These are phyloP conservation scores for Daldinia sp. DNA, from an alignment of 2,329 filamentous ascomycete genomes.

Conservation along the genomic window DNA sequence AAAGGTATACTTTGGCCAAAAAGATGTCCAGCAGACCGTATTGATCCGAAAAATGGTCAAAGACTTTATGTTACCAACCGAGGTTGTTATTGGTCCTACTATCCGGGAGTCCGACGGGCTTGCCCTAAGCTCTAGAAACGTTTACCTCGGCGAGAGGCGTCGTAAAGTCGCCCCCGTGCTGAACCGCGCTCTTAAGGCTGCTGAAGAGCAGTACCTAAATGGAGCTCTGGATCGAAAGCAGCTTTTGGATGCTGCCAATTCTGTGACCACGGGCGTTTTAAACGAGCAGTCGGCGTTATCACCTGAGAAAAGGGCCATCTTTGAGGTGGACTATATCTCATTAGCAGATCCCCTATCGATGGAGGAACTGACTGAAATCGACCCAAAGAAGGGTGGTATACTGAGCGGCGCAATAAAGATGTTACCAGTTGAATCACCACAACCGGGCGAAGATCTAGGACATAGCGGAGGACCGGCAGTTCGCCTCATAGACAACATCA, in stretches of 20 bases:
- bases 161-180: slow-evolving; percentile 80
- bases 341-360: slow-evolving; percentile 87
- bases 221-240: slow-evolving; percentile 67
- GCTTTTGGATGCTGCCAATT: slow-evolving; percentile 78
- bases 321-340: slow-evolving; percentile 93
- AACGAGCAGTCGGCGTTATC: slow-evolving; percentile 71
- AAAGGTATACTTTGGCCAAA: slow-evolving; percentile 92
- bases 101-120: slow-evolving; percentile 83
- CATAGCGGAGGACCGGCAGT: slow-evolving; percentile 79
- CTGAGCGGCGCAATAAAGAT: slow-evolving; percentile 93
- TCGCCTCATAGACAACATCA: slow-evolving; percentile 93
- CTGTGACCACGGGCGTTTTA: slow-evolving; percentile 66
- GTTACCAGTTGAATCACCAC: slow-evolving; percentile 79
- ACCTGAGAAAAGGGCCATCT: slow-evolving; percentile 72
- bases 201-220: slow-evolving; percentile 73
- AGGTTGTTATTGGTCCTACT: slow-evolving; percentile 81
- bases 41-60: slow-evolving; percentile 87
- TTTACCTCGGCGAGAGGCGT: slow-evolving; percentile 85
- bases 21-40: slow-evolving; percentile 96
- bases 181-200: slow-evolving; percentile 74
- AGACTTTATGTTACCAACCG: slow-evolving; percentile 84
- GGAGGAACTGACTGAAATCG: slow-evolving; percentile 79
- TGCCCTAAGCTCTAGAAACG: slow-evolving; percentile 92
- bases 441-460: slow-evolving; percentile 79
- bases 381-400: slow-evolving; percentile 79